Evolutionary conservation across 2,329 filamentous ascomycete species (phyloP).

Genomic region (Scedosporium apiospermum): DNA sequence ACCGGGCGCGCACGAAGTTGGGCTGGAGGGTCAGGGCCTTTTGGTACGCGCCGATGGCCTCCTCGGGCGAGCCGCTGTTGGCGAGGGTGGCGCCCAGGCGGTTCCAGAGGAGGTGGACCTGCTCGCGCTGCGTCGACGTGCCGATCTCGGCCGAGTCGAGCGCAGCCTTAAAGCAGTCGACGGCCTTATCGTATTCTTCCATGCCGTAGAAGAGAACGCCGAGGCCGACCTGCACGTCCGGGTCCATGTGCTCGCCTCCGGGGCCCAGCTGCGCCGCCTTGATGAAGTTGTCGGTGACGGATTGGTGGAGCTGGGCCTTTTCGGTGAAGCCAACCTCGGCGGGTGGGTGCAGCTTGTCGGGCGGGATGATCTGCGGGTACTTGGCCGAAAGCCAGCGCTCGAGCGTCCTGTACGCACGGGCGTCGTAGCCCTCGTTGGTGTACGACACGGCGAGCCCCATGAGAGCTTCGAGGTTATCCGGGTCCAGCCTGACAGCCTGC

Average conservation of each 20-base stretch:
- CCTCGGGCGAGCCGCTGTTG: conserved; percentile 86
- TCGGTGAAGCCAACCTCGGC: conserved; percentile 93
- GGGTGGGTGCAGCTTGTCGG: conserved; percentile 60
- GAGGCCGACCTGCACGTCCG: conserved; percentile 93
- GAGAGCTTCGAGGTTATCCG: conserved; percentile 75
- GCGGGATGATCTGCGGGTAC: conserved; percentile 74
- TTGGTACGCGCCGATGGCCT: conserved; percentile 94
- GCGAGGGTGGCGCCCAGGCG: conserved; percentile 90
- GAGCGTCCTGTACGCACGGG: conserved; percentile 87
- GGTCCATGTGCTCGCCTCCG: conserved; percentile 91
- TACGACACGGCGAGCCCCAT: conserved; percentile 97
- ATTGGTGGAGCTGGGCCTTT: conserved; percentile 78
- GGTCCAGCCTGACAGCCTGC: conserved; percentile 79
- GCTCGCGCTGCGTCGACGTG: conserved; percentile 70
- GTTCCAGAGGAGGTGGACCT: conserved; percentile 95
- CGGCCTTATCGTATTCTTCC: conserved; percentile 96
- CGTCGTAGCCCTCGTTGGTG: conserved; percentile 98
- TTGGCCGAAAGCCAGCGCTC: conserved; percentile 96
- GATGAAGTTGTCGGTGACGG: conserved; percentile 86
- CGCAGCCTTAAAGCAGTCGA: conserved; percentile 94
- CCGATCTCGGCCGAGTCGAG: conserved; percentile 79
- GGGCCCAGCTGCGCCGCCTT: conserved; percentile 85
- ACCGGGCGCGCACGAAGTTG: conserved; percentile 93
- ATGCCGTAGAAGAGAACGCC: conserved; percentile 96
- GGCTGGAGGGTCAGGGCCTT: conserved; percentile 81